These are phyloP conservation scores for Posidonia australis DNA, from an alignment of 106 monocot genomes.

Conservation along the genomic window DNA sequence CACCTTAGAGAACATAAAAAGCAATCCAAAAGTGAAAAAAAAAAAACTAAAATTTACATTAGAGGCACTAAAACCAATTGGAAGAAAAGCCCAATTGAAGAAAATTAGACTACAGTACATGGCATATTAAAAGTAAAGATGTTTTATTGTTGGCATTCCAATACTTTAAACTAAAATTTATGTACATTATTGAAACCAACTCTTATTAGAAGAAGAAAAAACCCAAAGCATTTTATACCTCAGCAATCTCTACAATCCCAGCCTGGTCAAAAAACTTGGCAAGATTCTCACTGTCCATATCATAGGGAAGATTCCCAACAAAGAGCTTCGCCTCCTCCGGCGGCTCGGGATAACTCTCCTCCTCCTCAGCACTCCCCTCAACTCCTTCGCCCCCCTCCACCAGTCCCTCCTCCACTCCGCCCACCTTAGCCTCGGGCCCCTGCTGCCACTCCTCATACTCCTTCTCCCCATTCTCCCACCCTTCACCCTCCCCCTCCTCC, in stretches of 20 bases:
- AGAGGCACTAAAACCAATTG: no score
- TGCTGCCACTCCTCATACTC: background rate
- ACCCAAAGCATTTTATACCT: constrained; percentile 37
- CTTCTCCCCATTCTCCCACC: background rate
- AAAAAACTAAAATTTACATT: no score
- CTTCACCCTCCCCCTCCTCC: background rate
- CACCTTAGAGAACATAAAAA: no score
- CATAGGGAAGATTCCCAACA: constrained; percentile 71
- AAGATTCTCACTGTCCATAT: constrained; percentile 64
- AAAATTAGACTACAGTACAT: no score
- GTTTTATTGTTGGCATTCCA: no score
- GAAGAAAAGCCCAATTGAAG: no score
- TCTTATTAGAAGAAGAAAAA: background rate
- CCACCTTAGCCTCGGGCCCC: background rate
- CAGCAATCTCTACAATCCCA: constrained; percentile 67
- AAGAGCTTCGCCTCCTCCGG: constrained; percentile 89
- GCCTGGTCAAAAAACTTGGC: constrained; percentile 71
- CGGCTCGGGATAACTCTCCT: constrained; percentile 37
- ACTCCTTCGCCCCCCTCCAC: background rate
- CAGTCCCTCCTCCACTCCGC: background rate
- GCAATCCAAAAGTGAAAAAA: no score
- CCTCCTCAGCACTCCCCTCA: constrained; percentile 4
- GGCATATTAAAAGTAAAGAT: no score
- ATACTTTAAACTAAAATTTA: no score
- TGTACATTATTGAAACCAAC: no score